phyloP scores from a whole-genome alignment of 176 grass and related monocot species.

The Avena insularis region DNA sequence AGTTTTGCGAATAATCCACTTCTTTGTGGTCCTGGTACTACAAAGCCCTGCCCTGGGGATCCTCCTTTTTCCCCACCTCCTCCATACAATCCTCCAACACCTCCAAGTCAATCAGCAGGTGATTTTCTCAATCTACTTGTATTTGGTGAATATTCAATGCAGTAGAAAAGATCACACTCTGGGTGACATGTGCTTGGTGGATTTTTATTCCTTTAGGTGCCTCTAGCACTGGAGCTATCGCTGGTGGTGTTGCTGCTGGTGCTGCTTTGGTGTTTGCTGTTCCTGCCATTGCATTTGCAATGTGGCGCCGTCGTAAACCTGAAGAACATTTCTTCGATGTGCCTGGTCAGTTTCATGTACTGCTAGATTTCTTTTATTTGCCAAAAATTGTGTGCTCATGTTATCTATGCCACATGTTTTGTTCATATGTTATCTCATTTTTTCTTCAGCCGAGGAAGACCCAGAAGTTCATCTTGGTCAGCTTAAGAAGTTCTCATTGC shows the following conservation, averaged over 20 bases:
- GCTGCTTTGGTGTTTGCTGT: constrained; percentile 62
- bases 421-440: constrained; percentile 33
- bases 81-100: constrained; percentile 53
- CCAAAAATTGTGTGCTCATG: background rate
- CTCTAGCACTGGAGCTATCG: constrained; percentile 55
- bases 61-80: constrained; percentile 64
- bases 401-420: constrained; percentile 25
- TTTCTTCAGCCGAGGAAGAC: constrained; percentile 67
- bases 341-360: constrained; percentile 52
- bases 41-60: constrained; percentile 55
- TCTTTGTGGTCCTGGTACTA: constrained; percentile 70
- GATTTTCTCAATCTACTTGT: constrained; percentile 31
- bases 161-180: constrained; percentile 21
- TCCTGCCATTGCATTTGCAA: constrained; percentile 70
- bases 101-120: constrained; percentile 54
- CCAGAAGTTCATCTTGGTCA: constrained; percentile 82
- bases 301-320: constrained; percentile 71
- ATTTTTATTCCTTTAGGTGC: constrained; percentile 47
- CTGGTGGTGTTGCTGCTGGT: constrained; percentile 60
- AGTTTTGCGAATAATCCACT: constrained; percentile 71
- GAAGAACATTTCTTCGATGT: constrained; percentile 79
- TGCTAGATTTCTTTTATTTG: constrained; percentile 4
- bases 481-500: constrained; percentile 73
- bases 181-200: background rate
- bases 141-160: constrained; percentile 24